Evolutionary conservation across 2,329 filamentous ascomycete species (phyloP).

Genomic region (Colletotrichum navitas): DNA sequence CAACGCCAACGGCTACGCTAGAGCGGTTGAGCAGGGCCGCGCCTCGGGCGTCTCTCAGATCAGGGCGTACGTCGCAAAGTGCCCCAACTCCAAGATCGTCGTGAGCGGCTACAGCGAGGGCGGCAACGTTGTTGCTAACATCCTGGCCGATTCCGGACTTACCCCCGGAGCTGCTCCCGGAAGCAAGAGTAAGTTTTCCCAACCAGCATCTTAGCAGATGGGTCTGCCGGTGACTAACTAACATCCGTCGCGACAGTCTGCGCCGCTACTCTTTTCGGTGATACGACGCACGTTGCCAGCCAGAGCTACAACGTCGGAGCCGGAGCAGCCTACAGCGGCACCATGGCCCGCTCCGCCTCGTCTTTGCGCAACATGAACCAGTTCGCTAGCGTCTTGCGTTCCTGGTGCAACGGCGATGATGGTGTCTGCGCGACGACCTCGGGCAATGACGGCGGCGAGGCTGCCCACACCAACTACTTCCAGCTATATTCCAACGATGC

Average conservation of each 20-base stretch:
- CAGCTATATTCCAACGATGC: slow-evolving; percentile 37
- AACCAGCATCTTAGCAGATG: background rate
- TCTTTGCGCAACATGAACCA: slow-evolving; percentile 32
- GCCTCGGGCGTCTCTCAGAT: slow-evolving; percentile 54
- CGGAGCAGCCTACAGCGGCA: slow-evolving; percentile 43
- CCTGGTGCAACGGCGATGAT: slow-evolving; percentile 54
- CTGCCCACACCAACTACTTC: slow-evolving; percentile 53
- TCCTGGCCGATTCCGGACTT: slow-evolving; percentile 50
- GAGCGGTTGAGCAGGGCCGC: slow-evolving; percentile 53
- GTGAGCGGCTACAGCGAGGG: slow-evolving; percentile 58
- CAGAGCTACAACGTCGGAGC: slow-evolving; percentile 51
- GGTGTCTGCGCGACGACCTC: slow-evolving; percentile 55
- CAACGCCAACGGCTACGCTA: slow-evolving; percentile 52
- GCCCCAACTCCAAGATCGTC: slow-evolving; percentile 55
- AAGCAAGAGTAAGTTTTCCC: slow-evolving; percentile 49
- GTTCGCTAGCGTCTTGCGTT: slow-evolving; percentile 43
- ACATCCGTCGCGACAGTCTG: slow-evolving; percentile 44
- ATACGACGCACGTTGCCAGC: slow-evolving; percentile 51
- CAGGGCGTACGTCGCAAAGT: slow-evolving; percentile 53
- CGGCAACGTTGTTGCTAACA: slow-evolving; percentile 53
- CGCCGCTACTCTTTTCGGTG: slow-evolving; percentile 52
- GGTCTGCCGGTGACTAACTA: background rate
- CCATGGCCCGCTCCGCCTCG: slow-evolving; percentile 32
- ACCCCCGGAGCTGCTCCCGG: slow-evolving; percentile 47
- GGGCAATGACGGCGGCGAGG: slow-evolving; percentile 42